Evolutionary conservation across 2,329 filamentous ascomycete genomes (phyloP), one percentile per base, ranked within the genome.

Genomic region (Botrytis medusae): DNA sequence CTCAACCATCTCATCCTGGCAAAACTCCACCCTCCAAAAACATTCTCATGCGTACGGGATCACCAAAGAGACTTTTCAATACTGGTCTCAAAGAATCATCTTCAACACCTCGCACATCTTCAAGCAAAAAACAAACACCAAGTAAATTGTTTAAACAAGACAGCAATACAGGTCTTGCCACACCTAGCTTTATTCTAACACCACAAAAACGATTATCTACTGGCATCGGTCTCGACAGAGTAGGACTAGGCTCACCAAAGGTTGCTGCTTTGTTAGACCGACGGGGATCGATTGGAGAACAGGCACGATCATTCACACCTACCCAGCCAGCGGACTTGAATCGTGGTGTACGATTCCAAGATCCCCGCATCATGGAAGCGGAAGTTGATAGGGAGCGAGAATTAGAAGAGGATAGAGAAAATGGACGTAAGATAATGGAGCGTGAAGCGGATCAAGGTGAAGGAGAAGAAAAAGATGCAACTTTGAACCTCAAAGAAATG

Each of bases 241-340:
- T 87, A 75, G 93, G 92, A 0, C 86, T 95, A 72, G 93, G 93
- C 10, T 95, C 93, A 0, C 93, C 93, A 8, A 89, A 89, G 70
- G 88, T 95, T 71, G 86, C 91, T 34, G 91, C 89, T 42, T 85
- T 94, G 46, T 86, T 95, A 48, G 91, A 93, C 76, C 88, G 90
- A 48, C 88, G 93, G 67, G 87, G 85, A 63, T 94, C 92, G 1
- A 91, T 95, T 74, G 88, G 91, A 34, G 90, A 95, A 60, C 84
- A 87, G 34, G 88, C 91, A 2, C 84, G 84, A 22, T 83, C 86
- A 10, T 95, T 95, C 78, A 83, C 90, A 42, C 88, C 91, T 51
- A 88, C 76, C 29, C 79, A 83, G 37, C 77, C 80, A 18, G 78
- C 82, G 75, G 77, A 80, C 22, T 65, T 81, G 76, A 76, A 82